These are phyloP conservation scores for Lachnellula arida DNA, from an alignment of 2,329 filamentous ascomycete species.

Conservation along the genomic window DNA sequence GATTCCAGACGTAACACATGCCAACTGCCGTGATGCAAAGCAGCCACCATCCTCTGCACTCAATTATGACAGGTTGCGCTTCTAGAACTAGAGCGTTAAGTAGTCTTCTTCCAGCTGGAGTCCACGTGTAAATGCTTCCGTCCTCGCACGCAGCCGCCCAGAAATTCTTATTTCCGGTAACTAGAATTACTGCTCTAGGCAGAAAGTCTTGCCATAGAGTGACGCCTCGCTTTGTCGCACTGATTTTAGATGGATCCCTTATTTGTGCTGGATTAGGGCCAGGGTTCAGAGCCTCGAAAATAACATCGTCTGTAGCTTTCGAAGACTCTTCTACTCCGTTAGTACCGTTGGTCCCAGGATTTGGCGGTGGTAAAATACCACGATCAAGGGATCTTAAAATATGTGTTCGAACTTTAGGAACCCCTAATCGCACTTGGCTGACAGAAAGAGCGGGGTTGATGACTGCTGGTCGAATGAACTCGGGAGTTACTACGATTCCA, in stretches of 20 bases:
- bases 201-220: conserved; percentile 92
- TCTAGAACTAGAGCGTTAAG: conserved; percentile 83
- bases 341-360: conserved; percentile 31
- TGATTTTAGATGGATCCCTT: conserved; percentile 79
- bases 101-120: conserved; percentile 80
- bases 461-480: conserved; percentile 83
- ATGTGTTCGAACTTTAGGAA: conserved; percentile 78
- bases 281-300: conserved; percentile 88
- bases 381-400: conserved; percentile 78
- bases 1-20: conserved; percentile 89
- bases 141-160: conserved; percentile 95
- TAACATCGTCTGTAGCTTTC: conserved; percentile 62
- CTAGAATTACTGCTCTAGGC: conserved; percentile 78
- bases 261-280: conserved; percentile 53
- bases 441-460: conserved; percentile 76
- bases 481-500: conserved; percentile 66
- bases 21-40: conserved; percentile 85
- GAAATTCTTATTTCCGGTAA: conserved; percentile 84
- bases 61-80: conserved; percentile 88
- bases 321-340: conserved; percentile 55
- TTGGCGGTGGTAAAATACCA: conserved; percentile 42
- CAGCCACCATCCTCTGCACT: conserved; percentile 84
- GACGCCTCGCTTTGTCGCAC: conserved; percentile 73
- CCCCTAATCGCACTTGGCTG: conserved; percentile 79
- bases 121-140: conserved; percentile 85